Base-by-base conservation (phyloP, 106 monocot genomes). In the Alisma plantagoaquatica region DNA sequence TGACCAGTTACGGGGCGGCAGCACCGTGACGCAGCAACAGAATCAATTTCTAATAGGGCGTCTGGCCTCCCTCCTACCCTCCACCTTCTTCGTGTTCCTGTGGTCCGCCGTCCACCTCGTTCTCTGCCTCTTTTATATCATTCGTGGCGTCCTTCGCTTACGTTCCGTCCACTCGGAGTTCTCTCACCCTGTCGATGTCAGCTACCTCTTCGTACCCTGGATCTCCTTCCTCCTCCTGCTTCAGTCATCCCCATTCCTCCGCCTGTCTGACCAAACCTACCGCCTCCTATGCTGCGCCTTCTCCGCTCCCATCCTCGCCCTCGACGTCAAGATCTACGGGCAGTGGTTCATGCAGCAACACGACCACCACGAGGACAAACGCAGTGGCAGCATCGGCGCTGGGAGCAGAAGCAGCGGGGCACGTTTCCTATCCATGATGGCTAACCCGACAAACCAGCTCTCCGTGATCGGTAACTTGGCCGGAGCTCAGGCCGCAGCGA, bases 291-390 rank as follows among this genome's bases (percentile, higher is more conserved):
- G 61, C 57, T 68, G 66, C 9, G n/a, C 46, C 29, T 72, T 72
- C 49, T 66, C 67, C 3, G 20, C 63, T 20, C 77, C 77, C 16
- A 66, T 77, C 46, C 28, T 77, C 27, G 51, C 41, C 20, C 67
- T 77, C 35, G 77, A 77, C 51, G 67, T 77, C 9, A 77, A 77
- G 51, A 68, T 77, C 44, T 77, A 77, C 38, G 67, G 77, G 16
- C 77, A 77, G 43, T 77, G 62, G 61, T 67, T 77, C 62, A 77
- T 63, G n/a, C n/a, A n/a, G n/a, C n/a, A n/a, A n/a, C n/a, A n/a
- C n/a, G n/a, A n/a, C n/a, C n/a, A n/a, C n/a, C n/a, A n/a, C n/a
- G n/a, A n/a, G n/a, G n/a, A n/a, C n/a, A n/a, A n/a, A n/a, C n/a
- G n/a, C n/a, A n/a, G n/a, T n/a, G n/a, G n/a, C n/a, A n/a, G n/a